Base-by-base conservation (phyloP, 495 filamentous ascomycete genomes). In the Xylaria telfairii region DNA sequence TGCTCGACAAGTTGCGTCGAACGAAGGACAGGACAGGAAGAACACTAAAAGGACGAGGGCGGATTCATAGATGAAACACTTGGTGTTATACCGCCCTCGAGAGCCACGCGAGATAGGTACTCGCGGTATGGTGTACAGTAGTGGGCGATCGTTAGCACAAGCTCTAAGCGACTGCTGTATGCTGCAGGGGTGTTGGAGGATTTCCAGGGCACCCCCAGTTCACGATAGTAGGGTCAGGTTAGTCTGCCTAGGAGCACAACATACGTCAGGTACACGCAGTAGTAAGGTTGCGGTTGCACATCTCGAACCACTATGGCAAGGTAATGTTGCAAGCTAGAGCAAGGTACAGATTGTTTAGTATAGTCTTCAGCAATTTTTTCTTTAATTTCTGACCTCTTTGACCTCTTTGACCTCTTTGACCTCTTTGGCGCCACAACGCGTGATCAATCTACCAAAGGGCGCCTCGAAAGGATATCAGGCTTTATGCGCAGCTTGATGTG, bases 141-240 rank as follows among this genome's bases (percentile, higher is more conserved):
- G 54, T 59, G 15, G 54, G 12, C 54, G 37, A 37, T 37, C 26
- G 53, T 56, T 56, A 49, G 4, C 44, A 46, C 19, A 13, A 10
- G 44, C 4, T 46, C 44, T 26, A 56, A 12, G 10, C 53, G 13
- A 56, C 28, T 56, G 6, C 15, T 56, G 6, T 6, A 59, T 8
- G 37, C 8, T 59, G 30, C 56, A 59, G 32, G 56, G 56, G 19
- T 59, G 30, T n/a, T 37, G 56, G 56, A n/a, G 32, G 56, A n/a
- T 12, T 59, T 37, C 19, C 32, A 39, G 32, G 56, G 7, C 21
- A 28, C 32, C 56, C 30, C 32, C 37, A 19, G 32, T 34, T 59
- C 32, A 37, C 32, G 56, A 59, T 59, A 37, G 32, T 59, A 59
- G 56, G 53, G 30, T 2, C 15, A 37, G 56, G 28, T 19, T n/a